Evolutionary conservation across 1,284 basidiomycete genomes (phyloP), one percentile per base, ranked within the genome.

Genomic region (Ganoderma meredithae): DNA sequence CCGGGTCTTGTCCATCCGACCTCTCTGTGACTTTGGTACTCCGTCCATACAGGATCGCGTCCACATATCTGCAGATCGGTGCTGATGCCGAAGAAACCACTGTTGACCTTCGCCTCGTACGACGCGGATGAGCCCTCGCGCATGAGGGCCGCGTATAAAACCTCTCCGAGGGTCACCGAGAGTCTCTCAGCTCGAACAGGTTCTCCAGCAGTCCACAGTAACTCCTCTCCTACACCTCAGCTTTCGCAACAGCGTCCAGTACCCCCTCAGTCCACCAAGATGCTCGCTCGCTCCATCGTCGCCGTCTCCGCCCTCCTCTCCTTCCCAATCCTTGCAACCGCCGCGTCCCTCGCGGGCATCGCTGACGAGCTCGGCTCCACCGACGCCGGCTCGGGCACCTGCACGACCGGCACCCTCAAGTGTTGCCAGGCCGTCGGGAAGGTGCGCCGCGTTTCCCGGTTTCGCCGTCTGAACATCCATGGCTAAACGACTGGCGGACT

Each of bases 401-500:
- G 78, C 73, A 71, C 68, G 64, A 75, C 75, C 17, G 76, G 76
- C 19, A 44, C 70, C 40, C 43, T 77, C 56, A 78, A 79, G 71
- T 80, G 79, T 74, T 80, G 79, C 76, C 69, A 78, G 64, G 64
- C 62, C 41, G 67, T 74, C 53, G 33, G 69, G 65, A 53, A 25
- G 25, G 76, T 77, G 3, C 53, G 71, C 39, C 1, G 13, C 19
- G 10, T 8, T n/a, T 13, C n/a, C 8, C 12, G 2, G 3, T 27
- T 15, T 13, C 15, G 19, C 15, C 12, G 2, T 25, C 59, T 3
- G 15, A 12, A 33, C 12, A 13, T 12, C 22, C 31, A 2, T 8
- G 10, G n/a, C 43, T 58, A 5, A n/a, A n/a, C 40, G 15, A 1
- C 27, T 12, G 60, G 69, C n/a, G 25, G 71, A 59, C 40, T 3